Conservation (phyloP, 2,329 filamentous ascomycete genomes). For the Colletotrichum sp. region DNA sequence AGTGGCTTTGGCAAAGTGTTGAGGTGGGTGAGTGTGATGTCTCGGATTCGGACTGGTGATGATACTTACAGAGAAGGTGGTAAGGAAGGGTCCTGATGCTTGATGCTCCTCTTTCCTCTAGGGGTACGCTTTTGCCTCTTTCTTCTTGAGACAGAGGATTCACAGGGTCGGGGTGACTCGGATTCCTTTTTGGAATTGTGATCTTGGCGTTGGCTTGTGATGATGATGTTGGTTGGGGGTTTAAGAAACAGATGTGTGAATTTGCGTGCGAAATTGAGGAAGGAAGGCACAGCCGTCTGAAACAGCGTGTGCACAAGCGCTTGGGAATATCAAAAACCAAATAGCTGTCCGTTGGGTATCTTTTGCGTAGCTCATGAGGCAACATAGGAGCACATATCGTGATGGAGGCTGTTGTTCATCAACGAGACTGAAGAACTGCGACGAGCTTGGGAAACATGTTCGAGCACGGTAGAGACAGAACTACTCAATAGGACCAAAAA, state of each 20-base stretch:
- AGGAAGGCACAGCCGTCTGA: background rate
- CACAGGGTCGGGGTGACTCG: background rate
- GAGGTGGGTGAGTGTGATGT: background rate
- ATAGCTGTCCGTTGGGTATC: background rate
- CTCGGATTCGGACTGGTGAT: background rate
- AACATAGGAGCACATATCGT: background rate
- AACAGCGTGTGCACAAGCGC: background rate
- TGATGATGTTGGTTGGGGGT: background rate
- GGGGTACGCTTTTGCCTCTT: background rate
- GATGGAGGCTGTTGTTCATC: background rate
- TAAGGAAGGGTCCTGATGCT: background rate
- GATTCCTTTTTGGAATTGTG: background rate
- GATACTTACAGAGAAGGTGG: background rate
- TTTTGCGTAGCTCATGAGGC: rapidly evolving
- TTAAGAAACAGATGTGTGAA: background rate
- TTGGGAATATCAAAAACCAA: background rate
- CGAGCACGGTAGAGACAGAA: rapidly evolving
- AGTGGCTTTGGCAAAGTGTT: background rate
- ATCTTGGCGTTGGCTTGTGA: background rate
- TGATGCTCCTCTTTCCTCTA: background rate
- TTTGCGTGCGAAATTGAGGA: background rate
- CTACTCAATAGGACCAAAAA: background rate
- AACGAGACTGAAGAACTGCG: background rate
- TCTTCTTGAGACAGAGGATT: background rate
- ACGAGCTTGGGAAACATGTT: background rate